Evolutionary conservation across 106 monocot genomes (phyloP).

Genomic region (Allium sativum): DNA sequence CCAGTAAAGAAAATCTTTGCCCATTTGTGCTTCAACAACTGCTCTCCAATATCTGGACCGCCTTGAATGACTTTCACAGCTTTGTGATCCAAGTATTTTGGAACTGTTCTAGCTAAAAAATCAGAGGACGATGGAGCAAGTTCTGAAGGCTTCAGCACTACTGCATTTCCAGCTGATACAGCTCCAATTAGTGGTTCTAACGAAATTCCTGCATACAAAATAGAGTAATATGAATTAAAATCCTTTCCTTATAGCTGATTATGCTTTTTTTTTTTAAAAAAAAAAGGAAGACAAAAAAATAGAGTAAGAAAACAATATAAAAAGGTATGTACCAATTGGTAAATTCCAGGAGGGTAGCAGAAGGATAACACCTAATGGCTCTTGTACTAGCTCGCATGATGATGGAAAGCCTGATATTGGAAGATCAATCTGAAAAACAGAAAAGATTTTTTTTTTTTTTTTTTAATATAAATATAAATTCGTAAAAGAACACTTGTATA

Average conservation of each 20-base stretch:
- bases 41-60: constrained; percentile 32
- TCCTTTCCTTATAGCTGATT: too few relatives aligned
- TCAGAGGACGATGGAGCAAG: constrained; percentile 33
- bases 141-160: constrained; percentile 74
- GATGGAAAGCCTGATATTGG: constrained; percentile 45
- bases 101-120: constrained; percentile 33
- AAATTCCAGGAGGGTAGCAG: constrained; percentile 79
- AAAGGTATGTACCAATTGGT: constrained; percentile 21
- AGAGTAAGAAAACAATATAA: too few relatives aligned
- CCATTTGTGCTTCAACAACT: constrained; percentile 51
- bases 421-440: constrained; percentile 38
- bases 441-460: too few relatives aligned
- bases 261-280: too few relatives aligned
- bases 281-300: too few relatives aligned
- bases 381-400: constrained; percentile 32
- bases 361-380: constrained; percentile 80
- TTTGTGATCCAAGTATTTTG: constrained; percentile 49
- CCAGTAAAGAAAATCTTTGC: constrained; percentile 73
- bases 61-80: constrained; percentile 59
- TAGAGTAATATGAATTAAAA: too few relatives aligned
- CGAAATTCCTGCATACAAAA: constrained; percentile 33
- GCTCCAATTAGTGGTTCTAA: constrained; percentile 84
- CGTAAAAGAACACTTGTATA: too few relatives aligned
- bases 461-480: too few relatives aligned
- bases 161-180: constrained; percentile 68